Base-by-base conservation (phyloP, 352 stramenopile species). In the Globisporangium nodosum region DNA sequence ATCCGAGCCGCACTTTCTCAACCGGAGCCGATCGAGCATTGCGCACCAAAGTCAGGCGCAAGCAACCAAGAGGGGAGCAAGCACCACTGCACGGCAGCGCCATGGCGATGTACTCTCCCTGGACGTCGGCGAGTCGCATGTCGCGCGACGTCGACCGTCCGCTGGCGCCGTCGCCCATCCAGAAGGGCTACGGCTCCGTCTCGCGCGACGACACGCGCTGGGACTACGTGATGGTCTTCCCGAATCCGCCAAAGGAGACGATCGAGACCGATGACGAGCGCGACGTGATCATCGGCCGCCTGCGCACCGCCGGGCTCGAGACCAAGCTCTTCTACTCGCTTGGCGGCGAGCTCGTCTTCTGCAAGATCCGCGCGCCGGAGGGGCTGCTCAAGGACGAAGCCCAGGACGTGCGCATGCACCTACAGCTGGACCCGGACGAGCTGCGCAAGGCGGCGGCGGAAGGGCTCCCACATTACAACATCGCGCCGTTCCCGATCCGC, bases 151-250 rank as follows among this genome's bases (percentile, higher is more conserved):
- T 54, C 20, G 58, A 64, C 21, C 49, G 49, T 2, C 58, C 73
- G 42, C 61, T 69, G 37, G 45, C 71, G 50, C 70, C 60, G 33
- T 58, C 70, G 52, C 75, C 75, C 37, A 54, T 75, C n/a, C 54
- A 43, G 21, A 62, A 60, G 50, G 62, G 74, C 57, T 83, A 85
- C 62, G 78, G 76, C 56, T 75, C 74, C 30, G 76, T 83, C 37
- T 57, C 56, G 43, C 73, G 73, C 16, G 43, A 70, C 24, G 45
- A 64, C 12, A 69, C 58, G 6, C 79, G 78, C 53, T 94, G 85
- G 82, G 85, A 92, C 71, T 94, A 92, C 60, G 81, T 88, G 53
- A 87, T 94, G 57, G 82, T 87, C 42, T 94, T 94, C 62, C 82
- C 81, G 3, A 87, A 92, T 60, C 81, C 81, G 24, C 70, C 79